phyloP scores from a whole-genome alignment of 306 rosid species.

The Quercus rubra region DNA sequence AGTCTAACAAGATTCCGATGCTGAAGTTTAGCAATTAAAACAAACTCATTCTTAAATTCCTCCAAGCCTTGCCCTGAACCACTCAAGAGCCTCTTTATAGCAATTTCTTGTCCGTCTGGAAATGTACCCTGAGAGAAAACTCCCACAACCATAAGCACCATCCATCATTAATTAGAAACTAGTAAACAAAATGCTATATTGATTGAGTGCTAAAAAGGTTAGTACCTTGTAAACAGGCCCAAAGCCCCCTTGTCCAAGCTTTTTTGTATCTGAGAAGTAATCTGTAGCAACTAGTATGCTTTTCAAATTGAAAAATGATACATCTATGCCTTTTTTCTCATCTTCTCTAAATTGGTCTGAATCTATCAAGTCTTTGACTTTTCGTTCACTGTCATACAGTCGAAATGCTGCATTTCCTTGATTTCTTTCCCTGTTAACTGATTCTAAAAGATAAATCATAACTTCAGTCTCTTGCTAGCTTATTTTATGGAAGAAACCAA shows the following conservation, averaged over 20 bases:
- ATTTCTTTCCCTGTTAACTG: constrained; percentile 15
- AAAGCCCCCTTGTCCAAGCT: constrained; percentile 56
- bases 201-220: neutral
- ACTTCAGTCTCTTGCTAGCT: neutral
- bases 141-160: neutral
- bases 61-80: constrained; percentile 42
- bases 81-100: constrained; percentile 47
- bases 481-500: neutral
- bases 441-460: neutral
- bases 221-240: constrained; percentile 57
- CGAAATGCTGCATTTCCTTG: neutral
- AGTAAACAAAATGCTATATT: neutral
- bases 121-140: constrained; percentile 28
- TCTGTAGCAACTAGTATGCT: constrained; percentile 39
- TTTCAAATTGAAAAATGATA: constrained; percentile 32
- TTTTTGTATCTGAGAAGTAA: constrained; percentile 46
- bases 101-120: constrained; percentile 28
- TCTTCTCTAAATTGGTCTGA: constrained; percentile 28
- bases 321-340: constrained; percentile 26
- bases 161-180: neutral
- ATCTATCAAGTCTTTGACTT: constrained; percentile 24
- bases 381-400: constrained; percentile 17
- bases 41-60: constrained; percentile 47
- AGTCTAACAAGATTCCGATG: constrained; percentile 51
- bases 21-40: constrained; percentile 46